These are phyloP conservation scores for Venturiaceae sp. DNA, from an alignment of 2,329 filamentous ascomycete genomes.

Conservation along the genomic window DNA sequence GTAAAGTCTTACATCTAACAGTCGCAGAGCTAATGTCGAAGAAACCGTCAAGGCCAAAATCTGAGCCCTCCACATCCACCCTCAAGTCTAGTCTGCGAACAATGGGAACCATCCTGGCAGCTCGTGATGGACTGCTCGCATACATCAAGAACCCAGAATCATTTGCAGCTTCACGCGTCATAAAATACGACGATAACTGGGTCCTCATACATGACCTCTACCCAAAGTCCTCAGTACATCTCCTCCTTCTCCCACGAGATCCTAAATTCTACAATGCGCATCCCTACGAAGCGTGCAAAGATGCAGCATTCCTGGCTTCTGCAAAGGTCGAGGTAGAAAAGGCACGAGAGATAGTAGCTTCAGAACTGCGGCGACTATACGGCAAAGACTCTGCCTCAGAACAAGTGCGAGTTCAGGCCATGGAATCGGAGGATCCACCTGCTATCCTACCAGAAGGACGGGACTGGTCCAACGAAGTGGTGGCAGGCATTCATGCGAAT, in stretches of 20 bases:
- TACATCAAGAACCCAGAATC: constrained; percentile 57
- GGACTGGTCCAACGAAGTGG: constrained; percentile 68
- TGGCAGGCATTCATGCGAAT: constrained; percentile 71
- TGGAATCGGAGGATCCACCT: constrained; percentile 35
- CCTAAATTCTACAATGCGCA: constrained; percentile 50
- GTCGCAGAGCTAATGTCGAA: neutral
- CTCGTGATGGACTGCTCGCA: constrained; percentile 49
- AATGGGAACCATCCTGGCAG: neutral
- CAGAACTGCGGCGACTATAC: constrained; percentile 62
- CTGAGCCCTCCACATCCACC: neutral
- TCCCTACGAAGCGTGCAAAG: constrained; percentile 64
- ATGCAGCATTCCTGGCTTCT: constrained; percentile 55
- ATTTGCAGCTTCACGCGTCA: constrained; percentile 48
- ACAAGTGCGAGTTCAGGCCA: constrained; percentile 50
- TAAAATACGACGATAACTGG: constrained; percentile 59
- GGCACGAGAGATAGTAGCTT: constrained; percentile 57
- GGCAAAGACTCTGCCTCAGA: constrained; percentile 56
- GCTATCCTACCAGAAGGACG: constrained; percentile 53
- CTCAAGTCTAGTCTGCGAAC: neutral
- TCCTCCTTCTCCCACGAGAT: constrained; percentile 77
- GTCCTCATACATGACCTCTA: constrained; percentile 75
- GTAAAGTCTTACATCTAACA: neutral
- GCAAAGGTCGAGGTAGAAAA: constrained; percentile 52
- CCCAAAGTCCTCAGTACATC: constrained; percentile 77
- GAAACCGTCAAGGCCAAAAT: neutral